Conservation (phyloP, 257 asterid species). For the Lycium barbarum region DNA sequence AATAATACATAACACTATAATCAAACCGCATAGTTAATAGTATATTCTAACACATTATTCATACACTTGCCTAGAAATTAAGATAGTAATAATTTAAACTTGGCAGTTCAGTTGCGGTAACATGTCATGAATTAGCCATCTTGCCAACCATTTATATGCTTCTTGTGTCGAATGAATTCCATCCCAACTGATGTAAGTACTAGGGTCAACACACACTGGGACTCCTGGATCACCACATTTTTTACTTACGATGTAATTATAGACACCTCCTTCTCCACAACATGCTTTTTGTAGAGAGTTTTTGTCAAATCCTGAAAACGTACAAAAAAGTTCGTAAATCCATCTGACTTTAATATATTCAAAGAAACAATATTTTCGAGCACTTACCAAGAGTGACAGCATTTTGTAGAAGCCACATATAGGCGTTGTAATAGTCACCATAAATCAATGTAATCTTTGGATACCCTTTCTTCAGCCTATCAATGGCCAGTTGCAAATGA, state of each 20-base stretch:
- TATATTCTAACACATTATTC: too few species aligned
- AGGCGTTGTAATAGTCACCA: conserved; percentile 31
- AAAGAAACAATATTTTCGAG: background rate
- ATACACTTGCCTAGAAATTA: too few species aligned
- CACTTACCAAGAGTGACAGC: background rate
- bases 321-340: background rate
- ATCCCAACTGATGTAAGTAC: background rate
- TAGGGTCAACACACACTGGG: background rate
- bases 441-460: background rate
- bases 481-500: background rate
- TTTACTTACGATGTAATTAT: conserved; percentile 29
- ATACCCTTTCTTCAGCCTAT: background rate
- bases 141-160: too few species aligned
- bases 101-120: too few species aligned
- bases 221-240: conserved; percentile 32
- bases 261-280: conserved; percentile 44
- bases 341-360: background rate
- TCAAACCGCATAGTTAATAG: too few species aligned
- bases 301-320: conserved; percentile 32
- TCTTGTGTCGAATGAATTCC: too few species aligned
- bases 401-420: conserved; percentile 23
- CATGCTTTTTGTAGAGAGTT: conserved; percentile 32
- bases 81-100: too few species aligned
- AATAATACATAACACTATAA: too few species aligned
- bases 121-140: too few species aligned